A percentile compares a stretch with the other conserved stretches of the same genome.
These are phyloP conservation scores for Cenchrus americanus DNA, from an alignment of 176 grass and related monocot species.

Conservation along the genomic window DNA sequence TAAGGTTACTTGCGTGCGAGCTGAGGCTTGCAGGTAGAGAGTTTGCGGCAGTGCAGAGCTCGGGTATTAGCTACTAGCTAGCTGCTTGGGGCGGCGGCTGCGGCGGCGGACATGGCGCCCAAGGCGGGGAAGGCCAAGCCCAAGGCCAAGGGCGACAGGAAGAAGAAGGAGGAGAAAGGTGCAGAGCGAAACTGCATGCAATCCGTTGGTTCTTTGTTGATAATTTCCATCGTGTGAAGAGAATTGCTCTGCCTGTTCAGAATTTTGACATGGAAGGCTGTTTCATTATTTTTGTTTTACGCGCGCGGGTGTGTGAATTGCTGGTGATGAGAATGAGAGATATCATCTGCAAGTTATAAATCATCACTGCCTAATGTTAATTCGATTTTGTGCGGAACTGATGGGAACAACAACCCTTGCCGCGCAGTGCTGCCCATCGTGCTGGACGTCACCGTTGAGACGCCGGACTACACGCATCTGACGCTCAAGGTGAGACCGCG, in stretches of 20 bases:
- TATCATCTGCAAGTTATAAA: no score
- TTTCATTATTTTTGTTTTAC: neutral
- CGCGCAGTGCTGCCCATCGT: slow-evolving; percentile 86
- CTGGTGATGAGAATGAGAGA: no score
- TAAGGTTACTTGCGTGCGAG: neutral
- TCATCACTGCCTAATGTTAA: neutral
- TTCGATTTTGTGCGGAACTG: neutral
- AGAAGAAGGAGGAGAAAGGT: slow-evolving; percentile 99
- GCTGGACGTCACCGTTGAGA: slow-evolving; percentile 84
- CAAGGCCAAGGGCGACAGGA: slow-evolving; percentile 92
- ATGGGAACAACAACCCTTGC: neutral
- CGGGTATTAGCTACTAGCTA: neutral
- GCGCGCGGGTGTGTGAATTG: no score
- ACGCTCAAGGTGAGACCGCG: slow-evolving; percentile 75
- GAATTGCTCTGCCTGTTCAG: neutral
- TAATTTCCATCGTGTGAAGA: neutral
- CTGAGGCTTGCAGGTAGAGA: no score
- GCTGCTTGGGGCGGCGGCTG: neutral
- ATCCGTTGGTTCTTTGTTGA: neutral
- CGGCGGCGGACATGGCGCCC: slow-evolving; percentile 66
- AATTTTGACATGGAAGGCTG: neutral
- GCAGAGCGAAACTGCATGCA: neutral
- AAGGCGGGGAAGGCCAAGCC: slow-evolving; percentile 86
- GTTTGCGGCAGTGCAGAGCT: neutral
- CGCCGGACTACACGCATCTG: slow-evolving; percentile 82